Evolutionary conservation across 441 rosid genomes (phyloP).

Genomic region (Bocquillonia castaneifolia): DNA sequence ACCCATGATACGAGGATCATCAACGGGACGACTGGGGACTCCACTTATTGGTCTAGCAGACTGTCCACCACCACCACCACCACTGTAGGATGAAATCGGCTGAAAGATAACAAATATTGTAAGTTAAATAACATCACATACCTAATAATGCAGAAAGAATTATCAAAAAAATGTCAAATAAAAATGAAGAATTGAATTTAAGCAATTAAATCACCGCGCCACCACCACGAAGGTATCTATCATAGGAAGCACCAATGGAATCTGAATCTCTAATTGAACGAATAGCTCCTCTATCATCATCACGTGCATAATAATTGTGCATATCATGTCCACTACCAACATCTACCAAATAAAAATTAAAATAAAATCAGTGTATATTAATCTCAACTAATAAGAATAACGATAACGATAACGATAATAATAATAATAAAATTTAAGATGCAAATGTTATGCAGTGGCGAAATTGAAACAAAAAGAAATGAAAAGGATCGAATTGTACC

Average conservation of each 20-base stretch:
- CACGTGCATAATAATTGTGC: conserved; percentile 39
- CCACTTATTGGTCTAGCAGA: conserved; percentile 38
- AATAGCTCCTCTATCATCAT: conserved; percentile 42
- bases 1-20: conserved; percentile 35
- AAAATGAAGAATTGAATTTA: conserved; percentile 19
- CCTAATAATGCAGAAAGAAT: neutral
- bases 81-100: conserved; percentile 44
- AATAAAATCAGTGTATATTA: too few species aligned
- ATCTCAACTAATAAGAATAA: too few species aligned
- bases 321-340: conserved; percentile 39
- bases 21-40: conserved; percentile 32
- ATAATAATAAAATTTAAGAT: neutral
- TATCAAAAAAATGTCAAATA: too few species aligned
- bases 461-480: too few species aligned
- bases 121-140: neutral
- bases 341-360: conserved; percentile 34
- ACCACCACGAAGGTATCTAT: conserved; percentile 44
- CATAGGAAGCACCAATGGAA: conserved; percentile 56
- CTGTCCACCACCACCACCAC: conserved; percentile 41
- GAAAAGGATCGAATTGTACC: too few species aligned
- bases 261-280: conserved; percentile 44
- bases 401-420: too few species aligned
- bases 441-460: too few species aligned
- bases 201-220: conserved; percentile 30
- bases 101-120: conserved; percentile 21